Evolutionary conservation across 2,329 filamentous ascomycete species (phyloP), one percentile per base, ranked within the genome.

Genomic region (Westerdykella sp.): DNA sequence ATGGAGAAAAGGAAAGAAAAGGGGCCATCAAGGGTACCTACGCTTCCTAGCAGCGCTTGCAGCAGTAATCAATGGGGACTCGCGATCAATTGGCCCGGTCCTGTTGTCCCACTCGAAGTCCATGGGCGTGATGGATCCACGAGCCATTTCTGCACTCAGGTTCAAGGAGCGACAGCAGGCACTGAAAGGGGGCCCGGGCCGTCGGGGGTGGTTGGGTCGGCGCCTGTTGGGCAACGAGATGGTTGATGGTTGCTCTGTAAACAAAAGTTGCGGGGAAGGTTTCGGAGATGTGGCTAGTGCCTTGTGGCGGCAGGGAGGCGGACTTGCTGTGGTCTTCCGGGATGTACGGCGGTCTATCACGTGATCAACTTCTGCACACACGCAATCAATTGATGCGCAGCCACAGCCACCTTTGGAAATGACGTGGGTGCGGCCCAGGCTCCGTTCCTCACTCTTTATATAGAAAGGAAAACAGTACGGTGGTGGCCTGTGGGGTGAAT

Each of bases 51-150:
- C 60, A n/a, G 55, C 48, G 25, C 51, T 46, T 42, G 54, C 39
- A 49, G 62, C 49, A 47, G 65, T 67, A 41, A 69, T 57, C 54
- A 75, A 78, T 1, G 74, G 73, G 32, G 74, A 77, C 39, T 60
- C 62, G 22, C 57, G 55, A 54, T 76, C 72, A 2, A 73, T 49
- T 4, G 70, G 70, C 16, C 72, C 73, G 3, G 58, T 66, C 23
- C 64, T 55, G 50, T 75, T 75, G 42, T 73, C 59, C 53, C 67
- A 78, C 53, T 76, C 68, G 59, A 74, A 78, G 60, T 78, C 75
- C 75, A 78, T 78, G 42, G 72, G 73, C 55, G 59, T 66, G 37
- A 69, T 68, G 39, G 72, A 66, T 28, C 25, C 25, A 35, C 32
- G n/a, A 9, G 32, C 32, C 32, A 35, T 35, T 15, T 35, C 32